phyloP scores from a whole-genome alignment of 306 rosid genomes.

The Chamaecrista fasciculata region DNA sequence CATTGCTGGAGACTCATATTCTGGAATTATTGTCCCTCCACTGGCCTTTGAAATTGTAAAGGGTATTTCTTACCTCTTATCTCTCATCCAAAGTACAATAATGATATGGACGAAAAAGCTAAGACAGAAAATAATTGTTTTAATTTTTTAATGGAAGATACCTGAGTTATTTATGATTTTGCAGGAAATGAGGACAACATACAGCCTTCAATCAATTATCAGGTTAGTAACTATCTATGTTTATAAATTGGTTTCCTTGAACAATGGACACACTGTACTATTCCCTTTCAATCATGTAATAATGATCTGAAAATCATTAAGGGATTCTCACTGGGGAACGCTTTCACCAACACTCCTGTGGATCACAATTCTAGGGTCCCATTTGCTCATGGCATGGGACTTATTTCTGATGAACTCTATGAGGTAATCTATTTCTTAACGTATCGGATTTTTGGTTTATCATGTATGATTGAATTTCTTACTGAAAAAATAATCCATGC shows the following conservation, averaged over 20 bases:
- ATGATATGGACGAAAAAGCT: too few relatives aligned
- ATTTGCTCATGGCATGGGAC: conserved; percentile 33
- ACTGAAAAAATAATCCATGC: too few relatives aligned
- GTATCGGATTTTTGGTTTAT: too few relatives aligned
- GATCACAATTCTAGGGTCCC: conserved; percentile 14
- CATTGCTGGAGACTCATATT: conserved; percentile 49
- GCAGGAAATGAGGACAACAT: conserved; percentile 38
- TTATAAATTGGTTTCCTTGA: neutral
- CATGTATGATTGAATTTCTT: too few relatives aligned
- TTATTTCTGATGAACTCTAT: conserved; percentile 46
- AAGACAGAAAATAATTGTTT: too few relatives aligned
- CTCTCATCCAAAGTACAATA: neutral
- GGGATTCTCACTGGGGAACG: conserved; percentile 51
- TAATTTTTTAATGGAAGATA: too few relatives aligned
- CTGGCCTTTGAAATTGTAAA: conserved; percentile 32
- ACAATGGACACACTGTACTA: neutral
- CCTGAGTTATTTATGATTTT: neutral
- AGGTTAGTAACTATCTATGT: conserved; percentile 22
- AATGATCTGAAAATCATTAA: neutral
- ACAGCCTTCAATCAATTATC: conserved; percentile 35
- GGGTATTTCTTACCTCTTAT: conserved; percentile 27
- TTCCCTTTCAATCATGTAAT: too few relatives aligned
- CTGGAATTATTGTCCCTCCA: conserved; percentile 42
- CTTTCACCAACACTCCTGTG: neutral
- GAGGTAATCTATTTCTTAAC: conserved; percentile 22